phyloP scores from a whole-genome alignment of 768 basidiomycete genomes.

The Pluteus cervinus region DNA sequence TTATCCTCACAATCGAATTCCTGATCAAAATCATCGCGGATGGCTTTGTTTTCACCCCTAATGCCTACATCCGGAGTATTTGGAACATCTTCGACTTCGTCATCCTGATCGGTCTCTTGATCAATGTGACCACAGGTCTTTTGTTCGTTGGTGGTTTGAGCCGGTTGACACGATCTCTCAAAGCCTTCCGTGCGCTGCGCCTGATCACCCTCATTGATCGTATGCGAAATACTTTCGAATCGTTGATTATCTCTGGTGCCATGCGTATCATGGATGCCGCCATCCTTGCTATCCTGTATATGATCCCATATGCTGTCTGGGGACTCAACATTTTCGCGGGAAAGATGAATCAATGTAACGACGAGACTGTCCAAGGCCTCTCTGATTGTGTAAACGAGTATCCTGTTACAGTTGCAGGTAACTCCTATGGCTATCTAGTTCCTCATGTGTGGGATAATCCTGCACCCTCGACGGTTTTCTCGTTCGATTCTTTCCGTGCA shows the following conservation, averaged over 20 bases:
- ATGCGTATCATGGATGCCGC: slow-evolving; percentile 85
- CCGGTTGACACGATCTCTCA: slow-evolving; percentile 79
- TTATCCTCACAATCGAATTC: slow-evolving; percentile 74
- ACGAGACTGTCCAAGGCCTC: slow-evolving; percentile 46
- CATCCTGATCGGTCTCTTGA: slow-evolving; percentile 71
- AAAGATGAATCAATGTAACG: slow-evolving; percentile 80
- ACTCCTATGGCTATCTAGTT: slow-evolving; percentile 60
- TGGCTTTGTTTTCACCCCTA: slow-evolving; percentile 85
- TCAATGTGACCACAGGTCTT: slow-evolving; percentile 68
- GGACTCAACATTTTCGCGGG: slow-evolving; percentile 91
- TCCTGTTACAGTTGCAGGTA: slow-evolving; percentile 51
- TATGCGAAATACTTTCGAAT: slow-evolving; percentile 83
- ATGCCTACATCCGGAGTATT: slow-evolving; percentile 84
- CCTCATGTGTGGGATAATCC: slow-evolving; percentile 92
- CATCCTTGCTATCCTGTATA: slow-evolving; percentile 82
- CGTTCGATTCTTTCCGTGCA: slow-evolving; percentile 81
- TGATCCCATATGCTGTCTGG: slow-evolving; percentile 92
- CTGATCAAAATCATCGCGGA: slow-evolving; percentile 89
- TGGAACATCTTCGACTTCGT: slow-evolving; percentile 92
- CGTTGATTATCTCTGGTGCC: slow-evolving; percentile 82
- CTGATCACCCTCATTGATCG: slow-evolving; percentile 85
- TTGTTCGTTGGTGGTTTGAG: slow-evolving; percentile 74
- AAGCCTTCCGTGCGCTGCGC: slow-evolving; percentile 82
- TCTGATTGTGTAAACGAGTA: slow-evolving; percentile 73
- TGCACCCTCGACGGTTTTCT: slow-evolving; percentile 74